Conservation (phyloP, 2,329 filamentous ascomycete genomes). For the Davidsoniella eucalypti region DNA sequence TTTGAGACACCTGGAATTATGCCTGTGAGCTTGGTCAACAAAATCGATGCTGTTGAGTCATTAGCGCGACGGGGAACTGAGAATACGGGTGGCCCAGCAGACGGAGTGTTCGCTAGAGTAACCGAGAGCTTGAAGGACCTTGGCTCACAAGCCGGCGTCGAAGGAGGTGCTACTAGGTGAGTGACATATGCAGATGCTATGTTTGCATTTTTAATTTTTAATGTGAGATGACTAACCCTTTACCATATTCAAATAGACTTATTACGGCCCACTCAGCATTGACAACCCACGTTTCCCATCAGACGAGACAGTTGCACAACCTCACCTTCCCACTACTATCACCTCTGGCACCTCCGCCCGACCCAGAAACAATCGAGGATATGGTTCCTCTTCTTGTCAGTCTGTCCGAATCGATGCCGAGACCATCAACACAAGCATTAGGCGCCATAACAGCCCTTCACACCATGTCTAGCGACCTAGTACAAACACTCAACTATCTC, state of each 20-base stretch:
- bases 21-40: conserved; percentile 46
- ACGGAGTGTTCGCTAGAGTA: conserved; percentile 51
- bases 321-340: conserved; percentile 55
- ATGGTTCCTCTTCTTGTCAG: conserved; percentile 51
- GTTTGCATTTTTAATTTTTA: neutral
- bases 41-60: conserved; percentile 57
- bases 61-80: conserved; percentile 50
- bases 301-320: conserved; percentile 59
- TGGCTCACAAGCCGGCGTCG: conserved; percentile 55
- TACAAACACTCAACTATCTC: conserved; percentile 68
- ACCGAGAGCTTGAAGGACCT: conserved; percentile 54
- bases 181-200: conserved; percentile 13
- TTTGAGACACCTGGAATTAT: conserved; percentile 48
- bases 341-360: conserved; percentile 46
- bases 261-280: conserved; percentile 62
- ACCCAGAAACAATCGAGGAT: conserved; percentile 48
- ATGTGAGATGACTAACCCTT: neutral
- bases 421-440: conserved; percentile 43
- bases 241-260: conserved; percentile 31
- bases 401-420: conserved; percentile 50
- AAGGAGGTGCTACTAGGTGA: conserved; percentile 55
- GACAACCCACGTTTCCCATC: conserved; percentile 57
- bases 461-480: conserved; percentile 52
- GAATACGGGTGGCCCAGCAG: conserved; percentile 45
- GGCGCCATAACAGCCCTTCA: conserved; percentile 53